Evolutionary conservation across 208 protist species (phyloP).

Genomic region (Wallacemonas sp.): DNA sequence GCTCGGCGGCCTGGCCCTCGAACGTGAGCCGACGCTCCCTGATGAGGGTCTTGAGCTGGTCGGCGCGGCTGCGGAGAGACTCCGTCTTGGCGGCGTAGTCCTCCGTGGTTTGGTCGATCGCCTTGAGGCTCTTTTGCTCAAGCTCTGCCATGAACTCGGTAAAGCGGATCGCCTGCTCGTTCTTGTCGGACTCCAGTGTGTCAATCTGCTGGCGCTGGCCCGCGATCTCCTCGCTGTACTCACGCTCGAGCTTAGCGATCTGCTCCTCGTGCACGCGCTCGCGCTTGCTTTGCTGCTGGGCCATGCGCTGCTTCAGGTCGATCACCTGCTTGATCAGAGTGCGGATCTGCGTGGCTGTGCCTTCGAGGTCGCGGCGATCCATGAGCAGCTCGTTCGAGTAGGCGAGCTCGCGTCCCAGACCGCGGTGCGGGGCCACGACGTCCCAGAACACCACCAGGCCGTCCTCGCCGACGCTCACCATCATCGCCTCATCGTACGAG

Average conservation of each 20-base stretch:
- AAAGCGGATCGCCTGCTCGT: conserved; percentile 95
- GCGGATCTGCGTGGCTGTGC: conserved; percentile 64
- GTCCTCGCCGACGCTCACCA: conserved; percentile 96
- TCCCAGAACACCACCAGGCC: conserved; percentile 92
- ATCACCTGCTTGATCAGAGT: conserved; percentile 82
- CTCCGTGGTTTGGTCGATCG: conserved; percentile 69
- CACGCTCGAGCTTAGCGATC: conserved; percentile 86
- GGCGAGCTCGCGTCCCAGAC: conserved; percentile 68
- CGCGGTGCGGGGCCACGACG: conserved; percentile 90
- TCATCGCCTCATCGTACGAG: conserved; percentile 90
- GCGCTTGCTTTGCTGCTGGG: conserved; percentile 93
- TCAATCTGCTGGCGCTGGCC: conserved; percentile 73
- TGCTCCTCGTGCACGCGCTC: conserved; percentile 94
- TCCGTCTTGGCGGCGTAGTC: conserved; percentile 94
- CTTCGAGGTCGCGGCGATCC: conserved; percentile 92
- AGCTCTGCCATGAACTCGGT: conserved; percentile 93
- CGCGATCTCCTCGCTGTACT: conserved; percentile 77
- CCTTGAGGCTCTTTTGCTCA: conserved; percentile 67
- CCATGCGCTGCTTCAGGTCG: conserved; percentile 94
- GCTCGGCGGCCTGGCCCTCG: conserved; percentile 42
- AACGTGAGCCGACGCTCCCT: conserved; percentile 71
- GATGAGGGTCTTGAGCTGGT: conserved; percentile 75
- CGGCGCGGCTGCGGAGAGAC: conserved; percentile 73
- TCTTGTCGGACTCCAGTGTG: conserved; percentile 81
- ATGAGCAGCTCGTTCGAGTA: conserved; percentile 95